Evolutionary conservation across 78 protist genomes (phyloP).

Genomic region (Dictyostelium citrinum): DNA sequence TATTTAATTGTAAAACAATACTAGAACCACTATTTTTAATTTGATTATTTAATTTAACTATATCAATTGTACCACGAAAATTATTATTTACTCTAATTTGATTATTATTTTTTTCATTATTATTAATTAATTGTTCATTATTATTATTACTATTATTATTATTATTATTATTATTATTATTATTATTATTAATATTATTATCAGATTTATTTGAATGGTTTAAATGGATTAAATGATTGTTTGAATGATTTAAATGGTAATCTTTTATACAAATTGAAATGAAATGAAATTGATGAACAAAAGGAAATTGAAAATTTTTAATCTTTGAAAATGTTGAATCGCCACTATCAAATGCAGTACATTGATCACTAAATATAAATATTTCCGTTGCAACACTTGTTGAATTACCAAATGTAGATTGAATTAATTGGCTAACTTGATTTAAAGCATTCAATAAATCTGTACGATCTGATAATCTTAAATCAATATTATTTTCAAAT

Average conservation of each 20-base stretch:
- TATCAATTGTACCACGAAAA: conserved; percentile 16
- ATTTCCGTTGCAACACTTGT: conserved; percentile 5
- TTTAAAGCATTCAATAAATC: conserved; percentile 18
- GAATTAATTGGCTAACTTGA: background rate
- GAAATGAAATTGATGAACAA: conserved; percentile 55
- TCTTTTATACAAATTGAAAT: conserved; percentile 42
- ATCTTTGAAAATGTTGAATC: background rate
- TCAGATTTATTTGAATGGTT: background rate
- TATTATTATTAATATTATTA: background rate
- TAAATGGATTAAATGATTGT: background rate
- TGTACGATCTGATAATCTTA: conserved; percentile 10
- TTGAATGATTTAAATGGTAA: background rate
- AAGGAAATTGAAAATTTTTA: conserved; percentile 18
- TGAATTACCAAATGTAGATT: background rate
- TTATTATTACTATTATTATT: background rate
- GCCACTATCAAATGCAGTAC: conserved; percentile 21
- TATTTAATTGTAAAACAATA: background rate
- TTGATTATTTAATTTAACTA: background rate
- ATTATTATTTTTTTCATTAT: background rate
- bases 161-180: background rate
- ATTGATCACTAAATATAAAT: conserved; percentile 40
- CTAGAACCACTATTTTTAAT: background rate
- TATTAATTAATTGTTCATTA: background rate
- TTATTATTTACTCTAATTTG: background rate
- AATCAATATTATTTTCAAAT: background rate